phyloP scores from a whole-genome alignment of 148 eudicot species.

The Rhododendron kiyosumense region DNA sequence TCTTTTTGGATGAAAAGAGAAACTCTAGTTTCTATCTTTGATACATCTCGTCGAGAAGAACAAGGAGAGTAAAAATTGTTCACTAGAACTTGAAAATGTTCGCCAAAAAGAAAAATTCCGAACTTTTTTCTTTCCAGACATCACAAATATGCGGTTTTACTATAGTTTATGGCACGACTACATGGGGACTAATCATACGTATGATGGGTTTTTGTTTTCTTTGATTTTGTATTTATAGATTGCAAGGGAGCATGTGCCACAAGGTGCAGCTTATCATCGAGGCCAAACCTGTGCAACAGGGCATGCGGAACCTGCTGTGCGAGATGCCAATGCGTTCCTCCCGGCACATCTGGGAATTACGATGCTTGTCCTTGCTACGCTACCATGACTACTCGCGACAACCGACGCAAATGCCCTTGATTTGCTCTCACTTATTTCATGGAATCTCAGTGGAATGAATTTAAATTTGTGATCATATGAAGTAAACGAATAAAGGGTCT shows the following conservation, averaged over 20 bases:
- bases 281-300: conserved; percentile 53
- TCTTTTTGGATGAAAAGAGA: not conserved
- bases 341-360: conserved; percentile 53
- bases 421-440: not conserved
- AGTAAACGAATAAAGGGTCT: not conserved
- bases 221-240: conserved; percentile 21
- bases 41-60: not conserved
- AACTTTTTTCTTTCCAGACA: not conserved
- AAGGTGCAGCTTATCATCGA: conserved; percentile 38
- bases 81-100: not conserved
- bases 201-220: not conserved
- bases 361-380: conserved; percentile 51
- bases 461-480: not conserved
- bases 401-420: conserved; percentile 52
- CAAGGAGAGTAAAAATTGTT: not conserved
- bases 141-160: not conserved
- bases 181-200: not conserved
- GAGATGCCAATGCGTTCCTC: conserved; percentile 55
- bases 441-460: not conserved
- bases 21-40: not conserved
- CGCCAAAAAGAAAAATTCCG: not conserved
- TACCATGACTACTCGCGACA: conserved; percentile 35
- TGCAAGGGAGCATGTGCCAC: conserved; percentile 44
- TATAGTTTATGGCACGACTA: not conserved
- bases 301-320: conserved; percentile 61